Base-by-base conservation (phyloP, 768 basidiomycete genomes). In the Chiua virens region DNA sequence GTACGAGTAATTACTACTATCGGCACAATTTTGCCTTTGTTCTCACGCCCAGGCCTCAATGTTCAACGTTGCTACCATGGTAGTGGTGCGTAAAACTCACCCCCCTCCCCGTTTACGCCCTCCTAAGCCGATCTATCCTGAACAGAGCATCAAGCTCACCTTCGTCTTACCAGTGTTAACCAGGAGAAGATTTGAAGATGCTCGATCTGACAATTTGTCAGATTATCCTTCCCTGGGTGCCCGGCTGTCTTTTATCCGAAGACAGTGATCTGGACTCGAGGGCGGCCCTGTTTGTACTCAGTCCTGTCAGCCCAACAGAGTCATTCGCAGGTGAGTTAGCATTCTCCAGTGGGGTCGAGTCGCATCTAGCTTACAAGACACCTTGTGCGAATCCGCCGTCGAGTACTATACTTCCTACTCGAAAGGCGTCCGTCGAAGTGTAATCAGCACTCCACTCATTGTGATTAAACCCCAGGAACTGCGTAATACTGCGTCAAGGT, bases 211-310 rank as follows among this genome's bases (percentile, higher is more conserved):
- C 40, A 49, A 25, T 10, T 20, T 35, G 8, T 39, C 58, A 95
- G 96, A 98, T 57, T 92, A 97, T 56, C 84, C 92, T 1, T 69
- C 82, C 0, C 74, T 98, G 41, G 97, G 98, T 66, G 62, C 79
- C 4, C 81, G 97, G 17, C 72, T 98, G 49, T 92, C 93, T 0
- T 90, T 77, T 62, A 91, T 99, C 49, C 79, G 97, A 49, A 79
- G 89, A 51, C 88, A 90, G 92, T 42, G 87, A 86, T 2, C 79
- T 99, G 2, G 95, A 97, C 64, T 89, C 94, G 2, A 82, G 90
- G 49, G 96, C 95, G 0, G 90, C 92, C 0, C 73, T 98, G 11
- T 99, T 98, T 63, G 96, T 98, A n/a, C 78, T 98, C n/a, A 94
- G 93, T 57, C 96, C 97, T 20, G 94, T 99, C 28, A 85, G 86